Conservation (phyloP, 768 basidiomycete species). For the Termitomyces heimii region DNA sequence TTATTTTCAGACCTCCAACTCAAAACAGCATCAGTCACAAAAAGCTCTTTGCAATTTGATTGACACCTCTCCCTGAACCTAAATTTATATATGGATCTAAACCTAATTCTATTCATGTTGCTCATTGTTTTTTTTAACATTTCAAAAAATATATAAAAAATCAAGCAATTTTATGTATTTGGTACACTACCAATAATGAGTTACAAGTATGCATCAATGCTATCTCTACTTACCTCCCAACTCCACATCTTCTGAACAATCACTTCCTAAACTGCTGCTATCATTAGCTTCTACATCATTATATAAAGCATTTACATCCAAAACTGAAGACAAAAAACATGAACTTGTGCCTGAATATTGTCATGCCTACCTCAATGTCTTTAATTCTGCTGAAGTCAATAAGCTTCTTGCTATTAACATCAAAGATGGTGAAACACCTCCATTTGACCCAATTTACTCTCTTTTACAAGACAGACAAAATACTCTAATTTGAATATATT, state of each 20-base stretch:
- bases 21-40: too few species aligned
- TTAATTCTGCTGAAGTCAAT: background rate
- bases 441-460: background rate
- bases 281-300: background rate
- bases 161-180: background rate
- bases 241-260: background rate
- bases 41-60: too few species aligned
- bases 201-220: background rate
- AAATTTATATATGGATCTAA: background rate
- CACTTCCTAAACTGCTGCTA: background rate
- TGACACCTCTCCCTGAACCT: background rate
- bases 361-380: background rate
- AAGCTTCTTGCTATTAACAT: background rate
- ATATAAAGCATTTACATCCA: background rate
- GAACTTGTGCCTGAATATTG: background rate
- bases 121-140: background rate
- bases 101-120: background rate
- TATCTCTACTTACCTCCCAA: background rate
- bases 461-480: background rate
- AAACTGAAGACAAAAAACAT: background rate
- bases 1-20: too few species aligned
- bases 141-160: background rate
- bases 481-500: background rate
- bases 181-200: background rate
- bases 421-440: background rate